A percentile compares a stretch with the other conserved stretches of the same genome.
These are phyloP conservation scores for Exserohilum rostratum DNA, from an alignment of 2,329 filamentous ascomycete species.

Conservation along the genomic window DNA sequence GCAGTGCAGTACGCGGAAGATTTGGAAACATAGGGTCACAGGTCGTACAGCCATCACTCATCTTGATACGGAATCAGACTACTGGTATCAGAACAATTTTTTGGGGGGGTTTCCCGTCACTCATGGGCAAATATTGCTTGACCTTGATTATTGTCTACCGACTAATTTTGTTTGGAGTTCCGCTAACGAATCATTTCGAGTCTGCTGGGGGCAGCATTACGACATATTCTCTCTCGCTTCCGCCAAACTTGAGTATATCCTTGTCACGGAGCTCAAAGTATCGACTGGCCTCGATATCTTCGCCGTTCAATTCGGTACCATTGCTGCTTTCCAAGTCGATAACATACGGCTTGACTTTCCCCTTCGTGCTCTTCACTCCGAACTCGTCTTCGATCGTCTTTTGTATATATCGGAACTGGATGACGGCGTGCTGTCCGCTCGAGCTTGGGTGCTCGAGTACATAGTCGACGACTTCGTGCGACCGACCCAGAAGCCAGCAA, in stretches of 20 bases:
- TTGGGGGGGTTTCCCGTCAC: neutral
- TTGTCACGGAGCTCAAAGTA: constrained; percentile 88
- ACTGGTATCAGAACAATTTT: neutral
- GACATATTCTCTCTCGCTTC: constrained; percentile 93
- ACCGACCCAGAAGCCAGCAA: constrained; percentile 90
- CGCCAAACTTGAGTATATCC: constrained; percentile 86
- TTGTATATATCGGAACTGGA: constrained; percentile 88
- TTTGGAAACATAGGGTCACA: neutral
- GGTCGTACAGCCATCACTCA: no score
- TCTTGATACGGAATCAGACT: neutral
- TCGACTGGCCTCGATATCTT: constrained; percentile 72
- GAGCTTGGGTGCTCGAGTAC: constrained; percentile 87
- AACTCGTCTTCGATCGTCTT: constrained; percentile 84
- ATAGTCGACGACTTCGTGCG: constrained; percentile 80
- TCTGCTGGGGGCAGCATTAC: constrained; percentile 71
- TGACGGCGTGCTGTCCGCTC: constrained; percentile 92
- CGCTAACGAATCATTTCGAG: neutral
- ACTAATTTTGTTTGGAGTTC: neutral
- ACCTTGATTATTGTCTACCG: neutral
- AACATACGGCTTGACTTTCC: constrained; percentile 74
- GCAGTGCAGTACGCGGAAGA: constrained; percentile 69
- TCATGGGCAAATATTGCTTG: neutral
- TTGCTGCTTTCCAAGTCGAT: constrained; percentile 95
- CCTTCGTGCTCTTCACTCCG: constrained; percentile 55
- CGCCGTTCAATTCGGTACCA: constrained; percentile 82